Percentiles rank a stretch among this genome's conserved stretches.
Conservation (phyloP, 2,329 filamentous ascomycete species). For the Xylaria sp. region DNA sequence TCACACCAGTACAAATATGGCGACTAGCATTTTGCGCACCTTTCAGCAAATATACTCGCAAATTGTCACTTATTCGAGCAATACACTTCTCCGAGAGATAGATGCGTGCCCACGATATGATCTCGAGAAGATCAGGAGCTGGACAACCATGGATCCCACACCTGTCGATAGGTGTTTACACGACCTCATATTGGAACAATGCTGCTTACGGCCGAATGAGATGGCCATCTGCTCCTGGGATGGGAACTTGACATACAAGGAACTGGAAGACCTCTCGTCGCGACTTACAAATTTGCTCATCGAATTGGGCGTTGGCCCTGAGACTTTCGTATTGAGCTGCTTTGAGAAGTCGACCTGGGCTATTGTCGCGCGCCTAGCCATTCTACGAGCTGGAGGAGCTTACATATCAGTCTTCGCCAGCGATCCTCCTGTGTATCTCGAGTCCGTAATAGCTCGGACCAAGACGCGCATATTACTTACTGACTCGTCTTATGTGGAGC, state of each 20-base stretch:
- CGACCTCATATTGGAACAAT: constrained; percentile 36
- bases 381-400: constrained; percentile 51
- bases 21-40: constrained; percentile 35
- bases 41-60: constrained; percentile 39
- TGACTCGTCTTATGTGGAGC: constrained; percentile 18
- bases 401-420: constrained; percentile 55
- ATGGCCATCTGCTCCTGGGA: constrained; percentile 35
- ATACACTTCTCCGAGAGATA: constrained; percentile 32
- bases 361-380: constrained; percentile 51
- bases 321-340: constrained; percentile 51
- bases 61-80: constrained; percentile 14
- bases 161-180: constrained; percentile 33
- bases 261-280: constrained; percentile 35
- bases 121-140: constrained; percentile 29
- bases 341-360: constrained; percentile 53
- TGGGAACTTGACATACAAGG: constrained; percentile 35
- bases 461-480: constrained; percentile 35
- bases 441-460: constrained; percentile 37
- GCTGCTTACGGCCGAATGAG: constrained; percentile 22
- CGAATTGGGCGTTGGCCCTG: constrained; percentile 49
- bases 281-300: constrained; percentile 48
- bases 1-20: constrained; percentile 38
- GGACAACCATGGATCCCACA: constrained; percentile 33
- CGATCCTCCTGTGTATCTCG: constrained; percentile 48
- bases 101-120: constrained; percentile 31